Conservation (phyloP, 768 basidiomycete genomes). For the Pulveroboletus sp. region DNA sequence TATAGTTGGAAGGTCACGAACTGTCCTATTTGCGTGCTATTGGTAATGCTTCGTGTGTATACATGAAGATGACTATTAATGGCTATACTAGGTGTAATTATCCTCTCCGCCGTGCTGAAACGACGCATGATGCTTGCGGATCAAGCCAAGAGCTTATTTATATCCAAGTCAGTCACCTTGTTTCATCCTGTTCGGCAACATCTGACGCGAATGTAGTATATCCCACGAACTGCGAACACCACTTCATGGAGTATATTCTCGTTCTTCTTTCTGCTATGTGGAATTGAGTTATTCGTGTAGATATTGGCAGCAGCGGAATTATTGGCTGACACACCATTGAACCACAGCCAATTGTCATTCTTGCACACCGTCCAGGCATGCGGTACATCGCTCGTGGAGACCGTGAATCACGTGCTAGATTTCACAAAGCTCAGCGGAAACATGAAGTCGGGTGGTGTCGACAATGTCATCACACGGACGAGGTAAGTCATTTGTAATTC, state of each 20-base stretch:
- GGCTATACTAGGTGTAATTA: conserved; percentile 65
- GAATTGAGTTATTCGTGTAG: conserved; percentile 31
- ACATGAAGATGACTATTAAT: conserved; percentile 1
- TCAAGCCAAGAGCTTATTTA: conserved; percentile 89
- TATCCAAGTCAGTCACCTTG: conserved; percentile 64
- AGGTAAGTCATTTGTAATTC: conserved; percentile 41
- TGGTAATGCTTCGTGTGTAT: conserved; percentile 37
- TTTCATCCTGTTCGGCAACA: neutral
- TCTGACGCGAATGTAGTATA: conserved; percentile 49
- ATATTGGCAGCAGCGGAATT: conserved; percentile 91
- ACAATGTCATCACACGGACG: conserved; percentile 67
- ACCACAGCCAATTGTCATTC: conserved; percentile 79
- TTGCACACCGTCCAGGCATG: conserved; percentile 92
- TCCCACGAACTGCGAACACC: conserved; percentile 91
- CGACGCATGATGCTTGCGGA: conserved; percentile 91
- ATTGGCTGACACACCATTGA: conserved; percentile 78
- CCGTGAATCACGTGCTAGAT: conserved; percentile 94
- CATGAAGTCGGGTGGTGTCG: conserved; percentile 70
- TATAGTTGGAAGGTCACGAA: conserved; percentile 81
- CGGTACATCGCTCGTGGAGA: conserved; percentile 93
- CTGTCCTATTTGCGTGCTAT: conserved; percentile 90
- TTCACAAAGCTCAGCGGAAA: conserved; percentile 93
- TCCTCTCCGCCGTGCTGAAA: conserved; percentile 88
- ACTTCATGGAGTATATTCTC: conserved; percentile 68
- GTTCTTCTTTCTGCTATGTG: neutral